Base-by-base conservation (phyloP, 371 early-diverging fungal genomes). In the Saksenaea vasiformis region DNA sequence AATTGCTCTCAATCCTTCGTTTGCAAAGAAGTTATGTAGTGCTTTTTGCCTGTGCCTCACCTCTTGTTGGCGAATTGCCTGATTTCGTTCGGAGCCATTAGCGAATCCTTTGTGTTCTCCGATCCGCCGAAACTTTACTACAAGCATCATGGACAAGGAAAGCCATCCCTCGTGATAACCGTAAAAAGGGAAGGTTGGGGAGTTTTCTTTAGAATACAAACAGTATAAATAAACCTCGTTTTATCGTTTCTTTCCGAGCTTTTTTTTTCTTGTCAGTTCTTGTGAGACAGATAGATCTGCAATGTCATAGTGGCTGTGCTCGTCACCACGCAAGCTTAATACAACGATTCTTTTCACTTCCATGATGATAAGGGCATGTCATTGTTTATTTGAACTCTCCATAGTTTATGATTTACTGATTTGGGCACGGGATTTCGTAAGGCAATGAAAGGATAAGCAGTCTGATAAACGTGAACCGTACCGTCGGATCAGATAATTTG, bases 71-170 rank as follows among this genome's bases (percentile, higher is more conserved):
- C 11, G 11, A 47, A 17, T 22, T 19, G 24, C 10, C n/a, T 22
- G 19, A 47, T 19, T 47, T 47, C 51, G 22, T 47, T 10, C 24
- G 22, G 19, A 17, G 51, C 22, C 4, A 10, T 47, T 47, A 10
- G 22, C 4, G 5, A 22, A 47, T 22, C 22, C 10, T 47, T 19
- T 47, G 10, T 10, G 22, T 11, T 47, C 51, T 47, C 51, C 51
- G 51, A 47, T 47, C 51, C 51, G 51, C 51, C 51, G 51, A 47
- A 37, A 47, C 51, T 47, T 47, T 47, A 47, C 22, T 47, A 19
- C 22, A 19, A 19, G 51, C 19, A 22, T 8, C 22, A 10, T 47
- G 5, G 5, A 19, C 22, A 9, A 47, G 51, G 10, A 11, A 17
- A n/a, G 3, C 1, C 24, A 19, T 7, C 51, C 51, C 51, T 47